Base-by-base conservation (phyloP, 2,329 filamentous ascomycete species). In the Lizonia empirigonia region DNA sequence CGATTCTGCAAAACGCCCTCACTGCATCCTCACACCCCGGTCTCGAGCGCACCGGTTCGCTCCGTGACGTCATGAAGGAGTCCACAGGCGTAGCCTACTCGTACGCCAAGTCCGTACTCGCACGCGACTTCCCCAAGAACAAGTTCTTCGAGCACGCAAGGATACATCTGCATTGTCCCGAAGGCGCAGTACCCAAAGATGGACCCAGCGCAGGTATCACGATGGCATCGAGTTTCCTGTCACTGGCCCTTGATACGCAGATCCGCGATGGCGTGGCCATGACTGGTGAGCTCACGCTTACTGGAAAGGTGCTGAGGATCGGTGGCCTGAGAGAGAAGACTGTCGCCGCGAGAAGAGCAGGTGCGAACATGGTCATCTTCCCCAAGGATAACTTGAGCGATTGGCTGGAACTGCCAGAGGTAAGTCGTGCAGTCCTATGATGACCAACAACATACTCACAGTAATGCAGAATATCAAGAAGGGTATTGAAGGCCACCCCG, bases 31-130 rank as follows among this genome's bases (percentile, higher is more conserved):
- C 90, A 20, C 83, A 88, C 15, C 88, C 93, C 6, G 85, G 88
- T 15, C 80, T 99, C 34, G 90, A 96, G 68, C 91, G 92, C 53
- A 99, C 94, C 0, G 94, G 94, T 52, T 97, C 97, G 70, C 82
- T 99, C 39, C 94, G 96, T 78, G 85, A 85, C 13, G 94, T 99
- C 30, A 99, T 99, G 95, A 97, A 97, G 77, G 94, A 99, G 76
- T 97, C 92, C 2, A 94, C 91, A 0, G 81, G 85, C 2, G 97
- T 99, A 59, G 95, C 94, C 37, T 97, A 99, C 78, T 96, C 91
- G 0, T 99, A 96, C 68, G 87, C 91, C 66, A 97, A 97, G 78
- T 87, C 91, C 1, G 80, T 93, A 53, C 86, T 97, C 82, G 91
- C 88, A 7, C 87, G 85, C 68, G 78, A 89, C 32, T 99, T 92